phyloP scores from a whole-genome alignment of 164 flowering plant genomes.

The Paratinospora sagittata region DNA sequence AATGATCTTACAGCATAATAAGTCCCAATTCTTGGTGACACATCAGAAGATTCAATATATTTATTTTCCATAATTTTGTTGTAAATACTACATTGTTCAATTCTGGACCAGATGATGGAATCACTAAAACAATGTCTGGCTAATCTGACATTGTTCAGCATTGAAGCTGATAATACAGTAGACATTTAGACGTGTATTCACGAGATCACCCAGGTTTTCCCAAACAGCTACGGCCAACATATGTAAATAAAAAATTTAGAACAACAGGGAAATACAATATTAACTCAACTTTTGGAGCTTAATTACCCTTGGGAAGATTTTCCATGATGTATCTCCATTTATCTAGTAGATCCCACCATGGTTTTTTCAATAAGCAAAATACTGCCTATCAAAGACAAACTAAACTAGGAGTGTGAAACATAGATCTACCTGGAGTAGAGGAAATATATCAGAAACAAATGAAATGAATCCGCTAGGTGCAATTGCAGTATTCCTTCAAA shows the following conservation, averaged over 20 bases:
- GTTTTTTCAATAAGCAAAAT: not conserved
- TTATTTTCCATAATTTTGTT: too few species aligned
- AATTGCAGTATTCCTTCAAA: slow-evolving; percentile 50
- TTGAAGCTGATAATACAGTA: not conserved
- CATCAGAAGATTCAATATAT: too few species aligned
- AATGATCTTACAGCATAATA: too few species aligned
- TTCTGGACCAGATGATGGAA: too few species aligned
- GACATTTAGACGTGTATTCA: not conserved
- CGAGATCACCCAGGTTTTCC: too few species aligned
- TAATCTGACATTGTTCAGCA: not conserved
- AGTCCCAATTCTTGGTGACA: too few species aligned
- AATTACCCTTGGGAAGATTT: not conserved
- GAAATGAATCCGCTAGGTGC: slow-evolving; percentile 62
- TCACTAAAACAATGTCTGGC: not conserved
- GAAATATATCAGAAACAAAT: slow-evolving; percentile 75
- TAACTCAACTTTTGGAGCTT: not conserved
- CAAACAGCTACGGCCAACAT: not conserved
- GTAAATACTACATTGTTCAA: too few species aligned
- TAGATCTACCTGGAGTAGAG: slow-evolving; percentile 82
- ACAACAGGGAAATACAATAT: too few species aligned
- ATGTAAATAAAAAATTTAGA: not conserved
- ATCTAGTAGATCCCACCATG: not conserved
- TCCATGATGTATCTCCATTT: not conserved
- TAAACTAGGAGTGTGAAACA: slow-evolving; percentile 4
- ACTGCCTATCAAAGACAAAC: not conserved